Percentiles rank a stretch among this genome's conserved stretches.
Evolutionary conservation across 306 rosid genomes (phyloP).

Genomic region (Acacia confusa): DNA sequence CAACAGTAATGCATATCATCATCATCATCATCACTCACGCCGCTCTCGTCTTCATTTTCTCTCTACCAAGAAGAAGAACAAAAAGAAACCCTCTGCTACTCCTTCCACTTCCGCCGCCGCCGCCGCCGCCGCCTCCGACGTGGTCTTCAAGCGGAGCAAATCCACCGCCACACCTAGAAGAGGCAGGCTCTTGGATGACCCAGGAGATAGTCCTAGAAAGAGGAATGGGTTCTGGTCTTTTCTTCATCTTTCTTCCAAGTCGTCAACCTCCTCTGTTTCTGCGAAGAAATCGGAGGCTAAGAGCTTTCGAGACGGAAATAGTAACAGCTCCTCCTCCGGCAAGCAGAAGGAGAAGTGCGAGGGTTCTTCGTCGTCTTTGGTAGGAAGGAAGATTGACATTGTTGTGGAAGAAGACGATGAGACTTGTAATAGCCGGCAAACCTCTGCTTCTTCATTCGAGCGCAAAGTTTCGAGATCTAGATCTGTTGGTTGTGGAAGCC

Average conservation of each 20-base stretch:
- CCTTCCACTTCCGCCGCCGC: background rate
- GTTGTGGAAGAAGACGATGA: slow-evolving; percentile 47
- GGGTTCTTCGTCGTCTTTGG: slow-evolving; percentile 38
- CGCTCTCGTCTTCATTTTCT: slow-evolving; percentile 72
- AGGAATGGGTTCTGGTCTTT: slow-evolving; percentile 88
- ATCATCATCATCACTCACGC: background rate
- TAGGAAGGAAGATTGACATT: slow-evolving; percentile 26
- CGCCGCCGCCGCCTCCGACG: slow-evolving; percentile 24
- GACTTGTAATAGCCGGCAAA: background rate
- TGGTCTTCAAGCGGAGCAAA: slow-evolving; percentile 74
- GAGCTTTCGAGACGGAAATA: slow-evolving; percentile 29
- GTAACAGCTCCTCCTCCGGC: background rate
- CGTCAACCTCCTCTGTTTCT: slow-evolving; percentile 19
- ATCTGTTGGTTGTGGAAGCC: slow-evolving; percentile 96
- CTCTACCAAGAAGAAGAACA: slow-evolving; percentile 57
- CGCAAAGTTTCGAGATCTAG: slow-evolving; percentile 93
- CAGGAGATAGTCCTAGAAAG: slow-evolving; percentile 54
- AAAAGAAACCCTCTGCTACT: slow-evolving; percentile 41
- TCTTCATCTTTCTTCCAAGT: slow-evolving; percentile 56
- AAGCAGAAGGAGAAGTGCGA: slow-evolving; percentile 19
- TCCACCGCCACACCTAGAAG: slow-evolving; percentile 73
- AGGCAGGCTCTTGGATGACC: slow-evolving; percentile 35
- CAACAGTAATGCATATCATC: background rate
- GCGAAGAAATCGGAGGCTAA: slow-evolving; percentile 19
- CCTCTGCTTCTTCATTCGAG: slow-evolving; percentile 57